Conservation (phyloP, 2,329 filamentous ascomycete species). For the Bisporella sp. region DNA sequence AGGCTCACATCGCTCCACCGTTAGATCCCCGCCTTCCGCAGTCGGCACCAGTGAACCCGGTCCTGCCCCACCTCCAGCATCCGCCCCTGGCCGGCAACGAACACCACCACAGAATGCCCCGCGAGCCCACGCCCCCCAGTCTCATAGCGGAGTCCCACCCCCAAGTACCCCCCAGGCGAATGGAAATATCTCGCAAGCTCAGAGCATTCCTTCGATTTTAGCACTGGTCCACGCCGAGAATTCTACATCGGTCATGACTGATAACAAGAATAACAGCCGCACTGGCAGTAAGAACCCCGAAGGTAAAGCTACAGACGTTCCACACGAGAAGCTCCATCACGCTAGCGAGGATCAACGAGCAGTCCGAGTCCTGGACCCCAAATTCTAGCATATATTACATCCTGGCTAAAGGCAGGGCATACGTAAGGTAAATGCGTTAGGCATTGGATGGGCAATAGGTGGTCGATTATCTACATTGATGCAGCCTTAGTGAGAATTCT, state of each 20-base stretch:
- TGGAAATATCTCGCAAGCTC: conserved; percentile 16
- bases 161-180: conserved; percentile 14
- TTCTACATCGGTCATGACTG: conserved; percentile 20
- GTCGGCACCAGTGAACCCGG: conserved; percentile 13
- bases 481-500: too few relatives aligned
- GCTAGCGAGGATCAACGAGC: conserved; percentile 58
- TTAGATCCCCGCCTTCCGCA: conserved; percentile 21
- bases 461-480: too few relatives aligned
- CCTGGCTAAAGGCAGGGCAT: too few relatives aligned
- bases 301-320: conserved; percentile 43
- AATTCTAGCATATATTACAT: too few relatives aligned
- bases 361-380: conserved; percentile 57
- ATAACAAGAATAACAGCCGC: conserved; percentile 25
- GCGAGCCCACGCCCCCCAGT: conserved; percentile 15
- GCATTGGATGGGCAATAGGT: too few relatives aligned
- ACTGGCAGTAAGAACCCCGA: conserved; percentile 21
- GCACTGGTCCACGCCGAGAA: conserved; percentile 24
- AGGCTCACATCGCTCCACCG: conserved; percentile 25
- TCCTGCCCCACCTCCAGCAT: conserved; percentile 14
- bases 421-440: too few relatives aligned
- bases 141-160: conserved; percentile 11
- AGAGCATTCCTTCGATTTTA: conserved; percentile 26
- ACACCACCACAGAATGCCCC: too few relatives aligned
- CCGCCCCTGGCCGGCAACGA: conserved; percentile 12
- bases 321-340: conserved; percentile 44